Evolutionary conservation across 2,329 filamentous ascomycete genomes (phyloP).

Genomic region (Verticillium albo-atrum): DNA sequence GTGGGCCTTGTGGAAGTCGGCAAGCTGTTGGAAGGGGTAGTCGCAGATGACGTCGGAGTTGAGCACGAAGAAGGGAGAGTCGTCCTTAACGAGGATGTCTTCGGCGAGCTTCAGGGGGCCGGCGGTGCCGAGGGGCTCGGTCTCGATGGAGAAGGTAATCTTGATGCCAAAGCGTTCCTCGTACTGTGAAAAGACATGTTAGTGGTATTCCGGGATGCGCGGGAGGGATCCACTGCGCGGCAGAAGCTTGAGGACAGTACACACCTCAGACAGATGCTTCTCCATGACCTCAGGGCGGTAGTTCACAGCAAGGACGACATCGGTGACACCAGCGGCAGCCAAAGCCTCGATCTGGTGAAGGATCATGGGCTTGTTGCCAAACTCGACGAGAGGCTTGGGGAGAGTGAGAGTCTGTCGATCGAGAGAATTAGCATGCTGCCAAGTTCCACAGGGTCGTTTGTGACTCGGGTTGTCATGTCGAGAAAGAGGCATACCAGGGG

Average conservation of each 20-base stretch:
- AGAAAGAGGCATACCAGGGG: slow-evolving; percentile 63
- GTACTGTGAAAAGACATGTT: slow-evolving; percentile 52
- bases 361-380: slow-evolving; percentile 99
- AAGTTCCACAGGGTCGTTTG: neutral
- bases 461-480: neutral
- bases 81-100: slow-evolving; percentile 86
- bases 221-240: too few species aligned
- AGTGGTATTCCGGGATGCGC: too few species aligned
- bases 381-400: slow-evolving; percentile 96
- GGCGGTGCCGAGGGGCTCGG: slow-evolving; percentile 90
- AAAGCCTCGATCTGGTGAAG: slow-evolving; percentile 95
- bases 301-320: slow-evolving; percentile 98
- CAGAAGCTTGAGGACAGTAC: slow-evolving; percentile 17
- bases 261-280: slow-evolving; percentile 80
- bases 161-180: slow-evolving; percentile 89
- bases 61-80: slow-evolving; percentile 93
- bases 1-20: slow-evolving; percentile 87
- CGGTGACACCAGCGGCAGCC: slow-evolving; percentile 88
- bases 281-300: slow-evolving; percentile 99
- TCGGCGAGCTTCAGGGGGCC: slow-evolving; percentile 95
- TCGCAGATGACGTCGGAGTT: slow-evolving; percentile 99
- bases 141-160: slow-evolving; percentile 96
- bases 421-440: slow-evolving; percentile 6
- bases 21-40: slow-evolving; percentile 87
- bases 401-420: slow-evolving; percentile 78